Percentiles rank a stretch among this genome's conserved stretches.
These are phyloP conservation scores for Acanthamoeba sp. DNA, from an alignment of 208 protist species.

Conservation along the genomic window DNA sequence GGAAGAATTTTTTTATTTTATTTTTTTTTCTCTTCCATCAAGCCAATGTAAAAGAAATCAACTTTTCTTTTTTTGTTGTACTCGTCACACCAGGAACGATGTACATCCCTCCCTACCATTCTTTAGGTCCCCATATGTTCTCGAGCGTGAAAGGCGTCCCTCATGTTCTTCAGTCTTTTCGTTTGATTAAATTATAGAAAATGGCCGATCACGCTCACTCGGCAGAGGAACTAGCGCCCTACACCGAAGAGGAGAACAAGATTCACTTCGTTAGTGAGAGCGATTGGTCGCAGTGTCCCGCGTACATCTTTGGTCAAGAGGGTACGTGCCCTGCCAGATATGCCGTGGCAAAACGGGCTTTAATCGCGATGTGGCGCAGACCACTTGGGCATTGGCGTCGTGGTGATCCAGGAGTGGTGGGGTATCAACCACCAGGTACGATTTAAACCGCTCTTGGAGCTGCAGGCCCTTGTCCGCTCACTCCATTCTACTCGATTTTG, in stretches of 20 bases:
- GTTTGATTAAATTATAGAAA: background rate
- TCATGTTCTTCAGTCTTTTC: too few relatives aligned
- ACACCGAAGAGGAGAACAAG: constrained; percentile 1
- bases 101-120: too few relatives aligned
- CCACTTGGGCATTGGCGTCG: background rate
- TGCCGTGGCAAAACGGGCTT: too few relatives aligned
- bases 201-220: constrained; percentile 8
- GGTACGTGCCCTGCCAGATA: background rate
- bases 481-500: too few relatives aligned
- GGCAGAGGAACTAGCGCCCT: constrained; percentile 3
- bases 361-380: background rate
- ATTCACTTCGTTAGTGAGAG: background rate
- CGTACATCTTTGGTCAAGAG: background rate
- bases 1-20: background rate
- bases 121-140: too few relatives aligned
- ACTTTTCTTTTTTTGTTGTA: too few relatives aligned
- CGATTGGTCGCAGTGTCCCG: background rate
- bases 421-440: constrained; percentile 56
- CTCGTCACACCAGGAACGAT: too few relatives aligned
- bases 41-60: background rate
- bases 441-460: background rate
- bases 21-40: background rate
- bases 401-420: constrained; percentile 70
- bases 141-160: too few relatives aligned
- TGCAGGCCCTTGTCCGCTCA: too few relatives aligned